These are phyloP conservation scores for Nakazawaea laoshanensis DNA, from an alignment of 805 yeast genomes.

Conservation along the genomic window DNA sequence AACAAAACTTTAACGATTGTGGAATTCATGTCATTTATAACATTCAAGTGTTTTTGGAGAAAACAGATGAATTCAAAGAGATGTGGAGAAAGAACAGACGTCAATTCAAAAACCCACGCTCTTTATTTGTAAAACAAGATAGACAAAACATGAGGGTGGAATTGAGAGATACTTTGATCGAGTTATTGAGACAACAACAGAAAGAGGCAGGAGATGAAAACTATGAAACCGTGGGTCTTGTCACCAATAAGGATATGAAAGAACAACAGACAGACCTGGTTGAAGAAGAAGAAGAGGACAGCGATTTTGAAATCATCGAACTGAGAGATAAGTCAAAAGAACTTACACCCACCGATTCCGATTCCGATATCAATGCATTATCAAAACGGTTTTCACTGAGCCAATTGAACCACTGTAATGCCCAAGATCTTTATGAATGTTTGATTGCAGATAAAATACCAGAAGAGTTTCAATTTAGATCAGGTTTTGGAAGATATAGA, in stretches of 20 bases:
- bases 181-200: slow-evolving; percentile 20
- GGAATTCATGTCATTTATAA: slow-evolving; percentile 87
- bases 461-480: too few relatives aligned
- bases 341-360: too few relatives aligned
- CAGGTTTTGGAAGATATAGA: too few relatives aligned
- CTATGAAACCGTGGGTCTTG: slow-evolving; percentile 17
- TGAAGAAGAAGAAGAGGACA: slow-evolving; percentile 22
- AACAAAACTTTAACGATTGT: slow-evolving; percentile 86
- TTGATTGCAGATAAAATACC: too few relatives aligned
- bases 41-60: slow-evolving; percentile 45
- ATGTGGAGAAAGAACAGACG: slow-evolving; percentile 13
- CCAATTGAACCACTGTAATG: too few relatives aligned
- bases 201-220: slow-evolving; percentile 15
- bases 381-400: slow-evolving; percentile 2
- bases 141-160: slow-evolving; percentile 16
- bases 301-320: slow-evolving; percentile 15
- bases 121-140: slow-evolving; percentile 19
- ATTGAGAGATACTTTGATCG: slow-evolving; percentile 17
- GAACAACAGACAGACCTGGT: slow-evolving; percentile 11
- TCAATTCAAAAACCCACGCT: slow-evolving; percentile 13
- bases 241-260: slow-evolving; percentile 15
- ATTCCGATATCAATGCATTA: too few relatives aligned
- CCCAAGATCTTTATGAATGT: too few relatives aligned
- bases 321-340: neutral
- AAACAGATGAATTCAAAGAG: slow-evolving; percentile 32